Evolutionary conservation across 495 filamentous ascomycete species (phyloP).

Genomic region (Penicillium malachiteum): DNA sequence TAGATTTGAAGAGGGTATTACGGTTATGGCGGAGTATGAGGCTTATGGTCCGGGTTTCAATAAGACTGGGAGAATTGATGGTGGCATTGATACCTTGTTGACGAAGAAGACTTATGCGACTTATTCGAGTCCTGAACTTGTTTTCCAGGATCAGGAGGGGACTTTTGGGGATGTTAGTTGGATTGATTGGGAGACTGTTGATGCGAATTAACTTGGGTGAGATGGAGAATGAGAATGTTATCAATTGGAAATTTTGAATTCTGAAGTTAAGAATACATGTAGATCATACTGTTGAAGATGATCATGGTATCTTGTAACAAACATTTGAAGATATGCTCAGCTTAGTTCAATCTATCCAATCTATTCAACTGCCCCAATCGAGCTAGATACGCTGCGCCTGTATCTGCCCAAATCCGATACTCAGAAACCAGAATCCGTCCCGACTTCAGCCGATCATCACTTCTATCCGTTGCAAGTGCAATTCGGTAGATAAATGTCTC

Average conservation of each 20-base stretch:
- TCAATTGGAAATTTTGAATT: too few species aligned
- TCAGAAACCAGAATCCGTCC: constrained; percentile 39
- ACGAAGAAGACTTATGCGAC: constrained; percentile 32
- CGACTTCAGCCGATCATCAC: constrained; percentile 7
- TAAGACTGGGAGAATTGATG: constrained; percentile 39
- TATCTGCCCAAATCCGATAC: constrained; percentile 66
- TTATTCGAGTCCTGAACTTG: constrained; percentile 49
- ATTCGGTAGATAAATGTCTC: constrained; percentile 60
- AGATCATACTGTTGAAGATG: too few species aligned
- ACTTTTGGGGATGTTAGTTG: constrained; percentile 49
- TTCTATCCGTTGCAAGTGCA: constrained; percentile 38
- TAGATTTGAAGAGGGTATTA: constrained; percentile 41
- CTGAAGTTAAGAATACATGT: too few species aligned
- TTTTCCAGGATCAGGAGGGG: constrained; percentile 52
- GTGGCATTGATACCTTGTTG: constrained; percentile 45
- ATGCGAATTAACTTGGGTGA: too few species aligned
- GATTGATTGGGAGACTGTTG: constrained; percentile 47
- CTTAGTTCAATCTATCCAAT: background rate
- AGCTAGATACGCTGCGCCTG: constrained; percentile 62
- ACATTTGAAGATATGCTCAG: too few species aligned
- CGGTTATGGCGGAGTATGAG: constrained; percentile 56
- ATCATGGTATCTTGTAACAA: too few species aligned
- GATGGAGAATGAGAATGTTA: too few species aligned
- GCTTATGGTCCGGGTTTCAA: constrained; percentile 57
- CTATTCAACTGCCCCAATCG: constrained; percentile 42